phyloP scores from a whole-genome alignment of 192 early-diverging fungal genomes.

The Jimgerdemannia flammicorona region DNA sequence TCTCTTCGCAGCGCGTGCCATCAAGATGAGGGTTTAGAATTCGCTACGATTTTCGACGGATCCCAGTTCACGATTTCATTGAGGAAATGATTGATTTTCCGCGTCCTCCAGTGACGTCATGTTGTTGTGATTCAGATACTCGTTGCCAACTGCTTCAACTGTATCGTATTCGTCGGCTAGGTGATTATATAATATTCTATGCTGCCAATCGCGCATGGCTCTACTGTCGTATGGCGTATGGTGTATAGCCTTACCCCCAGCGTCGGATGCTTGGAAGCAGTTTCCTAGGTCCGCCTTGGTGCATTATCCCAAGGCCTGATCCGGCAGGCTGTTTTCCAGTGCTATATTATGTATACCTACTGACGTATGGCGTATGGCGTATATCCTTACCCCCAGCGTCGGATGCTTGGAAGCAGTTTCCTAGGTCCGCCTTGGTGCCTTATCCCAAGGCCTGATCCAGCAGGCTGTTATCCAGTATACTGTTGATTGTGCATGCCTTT shows the following conservation, averaged over 20 bases:
- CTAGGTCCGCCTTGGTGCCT: not conserved
- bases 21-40: no score
- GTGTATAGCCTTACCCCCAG: not conserved
- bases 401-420: not conserved
- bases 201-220: not conserved
- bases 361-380: not conserved
- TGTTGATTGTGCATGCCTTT: not conserved
- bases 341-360: not conserved
- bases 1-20: no score
- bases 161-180: no score
- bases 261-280: not conserved
- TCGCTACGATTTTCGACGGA: no score
- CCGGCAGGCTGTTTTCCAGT: not conserved
- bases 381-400: not conserved
- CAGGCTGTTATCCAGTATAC: not conserved
- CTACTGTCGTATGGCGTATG: not conserved
- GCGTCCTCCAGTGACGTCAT: no score
- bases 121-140: no score
- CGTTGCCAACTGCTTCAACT: no score
- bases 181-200: not conserved
- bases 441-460: not conserved
- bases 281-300: not conserved
- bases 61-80: no score
- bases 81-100: no score
- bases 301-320: not conserved